Percentiles rank a stretch among this genome's conserved stretches.
Evolutionary conservation across 768 basidiomycete genomes (phyloP).

Genomic region (Austroboletus eburneus): DNA sequence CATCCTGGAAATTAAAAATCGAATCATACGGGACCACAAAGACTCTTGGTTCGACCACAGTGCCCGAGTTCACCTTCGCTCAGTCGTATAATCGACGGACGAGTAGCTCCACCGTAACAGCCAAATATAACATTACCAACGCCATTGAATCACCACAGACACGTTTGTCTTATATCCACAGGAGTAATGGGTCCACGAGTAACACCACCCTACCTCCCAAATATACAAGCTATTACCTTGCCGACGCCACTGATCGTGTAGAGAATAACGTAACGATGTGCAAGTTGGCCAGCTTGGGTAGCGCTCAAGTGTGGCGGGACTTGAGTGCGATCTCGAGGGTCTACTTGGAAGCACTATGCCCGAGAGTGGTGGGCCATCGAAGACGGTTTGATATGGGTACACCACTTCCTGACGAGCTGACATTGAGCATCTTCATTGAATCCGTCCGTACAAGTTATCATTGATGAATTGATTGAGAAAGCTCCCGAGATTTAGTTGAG

Average conservation of each 20-base stretch:
- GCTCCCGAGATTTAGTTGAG: not conserved
- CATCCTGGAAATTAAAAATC: too few relatives aligned
- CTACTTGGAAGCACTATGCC: not conserved
- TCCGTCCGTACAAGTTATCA: not conserved
- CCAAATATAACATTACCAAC: too few relatives aligned
- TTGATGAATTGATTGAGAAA: not conserved
- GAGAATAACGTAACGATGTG: constrained; percentile 11
- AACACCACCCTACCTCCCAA: not conserved
- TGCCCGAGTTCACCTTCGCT: too few relatives aligned
- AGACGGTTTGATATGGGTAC: not conserved
- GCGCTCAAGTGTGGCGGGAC: not conserved
- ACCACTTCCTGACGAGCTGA: too few relatives aligned
- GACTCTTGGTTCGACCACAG: too few relatives aligned
- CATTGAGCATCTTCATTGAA: too few relatives aligned
- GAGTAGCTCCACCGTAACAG: too few relatives aligned
- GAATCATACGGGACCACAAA: too few relatives aligned
- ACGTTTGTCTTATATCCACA: not conserved
- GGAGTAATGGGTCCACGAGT: not conserved
- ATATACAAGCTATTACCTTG: constrained; percentile 1
- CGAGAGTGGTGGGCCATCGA: constrained; percentile 1
- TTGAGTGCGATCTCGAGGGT: not conserved
- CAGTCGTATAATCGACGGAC: too few relatives aligned
- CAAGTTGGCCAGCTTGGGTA: not conserved
- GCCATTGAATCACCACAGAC: too few relatives aligned
- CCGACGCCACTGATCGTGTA: constrained; percentile 12